Evolutionary conservation across 768 basidiomycete species (phyloP).

Genomic region (Suillus luteus): DNA sequence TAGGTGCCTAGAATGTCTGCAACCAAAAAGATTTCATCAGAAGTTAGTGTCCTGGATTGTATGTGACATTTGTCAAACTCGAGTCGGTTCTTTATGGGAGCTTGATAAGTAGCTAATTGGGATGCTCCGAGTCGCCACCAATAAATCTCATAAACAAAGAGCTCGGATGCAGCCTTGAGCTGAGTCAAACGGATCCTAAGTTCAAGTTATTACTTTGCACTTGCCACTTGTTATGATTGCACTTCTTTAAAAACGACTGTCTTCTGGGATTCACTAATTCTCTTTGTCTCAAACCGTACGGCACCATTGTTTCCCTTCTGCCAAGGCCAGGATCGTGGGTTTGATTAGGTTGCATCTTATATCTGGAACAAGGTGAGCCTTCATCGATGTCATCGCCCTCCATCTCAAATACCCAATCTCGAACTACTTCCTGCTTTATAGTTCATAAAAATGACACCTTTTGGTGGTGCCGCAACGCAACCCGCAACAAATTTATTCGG

Average conservation of each 20-base stretch:
- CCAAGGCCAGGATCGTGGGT: background rate
- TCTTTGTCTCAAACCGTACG: background rate
- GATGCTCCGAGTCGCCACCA: too few species aligned
- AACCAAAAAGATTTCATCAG: too few species aligned
- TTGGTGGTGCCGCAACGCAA: conserved; percentile 12
- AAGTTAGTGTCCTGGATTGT: too few species aligned
- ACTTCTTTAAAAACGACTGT: background rate
- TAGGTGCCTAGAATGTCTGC: background rate
- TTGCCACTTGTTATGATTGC: background rate
- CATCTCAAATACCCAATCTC: background rate
- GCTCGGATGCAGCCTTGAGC: too few species aligned
- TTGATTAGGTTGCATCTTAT: conserved; percentile 6
- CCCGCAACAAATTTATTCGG: conserved; percentile 10
- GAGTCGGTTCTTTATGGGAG: too few species aligned
- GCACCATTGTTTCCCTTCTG: background rate
- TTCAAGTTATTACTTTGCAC: background rate
- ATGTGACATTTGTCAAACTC: too few species aligned
- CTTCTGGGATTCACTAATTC: background rate
- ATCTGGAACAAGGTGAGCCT: background rate
- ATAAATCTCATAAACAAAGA: too few species aligned
- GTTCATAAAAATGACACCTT: conserved; percentile 11
- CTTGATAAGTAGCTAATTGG: too few species aligned
- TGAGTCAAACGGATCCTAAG: too few species aligned
- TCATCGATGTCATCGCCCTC: background rate
- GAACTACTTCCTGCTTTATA: background rate